Evolutionary conservation across 169 alveolate genomes (phyloP).

Genomic region (Plasmodium sp.): DNA sequence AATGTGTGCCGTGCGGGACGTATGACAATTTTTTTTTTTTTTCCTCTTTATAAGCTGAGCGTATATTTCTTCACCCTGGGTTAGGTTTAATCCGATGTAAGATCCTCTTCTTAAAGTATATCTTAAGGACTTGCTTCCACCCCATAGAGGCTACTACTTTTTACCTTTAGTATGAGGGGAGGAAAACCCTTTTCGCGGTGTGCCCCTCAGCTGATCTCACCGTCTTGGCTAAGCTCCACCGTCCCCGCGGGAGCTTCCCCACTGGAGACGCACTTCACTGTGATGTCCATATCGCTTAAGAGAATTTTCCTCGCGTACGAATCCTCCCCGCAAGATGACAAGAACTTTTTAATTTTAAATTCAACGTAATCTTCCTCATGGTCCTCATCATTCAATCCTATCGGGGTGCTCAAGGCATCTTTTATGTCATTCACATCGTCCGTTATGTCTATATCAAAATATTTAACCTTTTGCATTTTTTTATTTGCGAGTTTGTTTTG

Average conservation of each 20-base stretch:
- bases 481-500: slow-evolving; percentile 13
- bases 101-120: not conserved
- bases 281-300: slow-evolving; percentile 28
- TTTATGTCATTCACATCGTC: slow-evolving; percentile 44
- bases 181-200: not conserved
- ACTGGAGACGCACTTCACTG: not conserved
- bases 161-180: not conserved
- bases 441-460: slow-evolving; percentile 70
- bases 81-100: not conserved
- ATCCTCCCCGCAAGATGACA: not conserved
- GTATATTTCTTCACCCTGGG: not conserved
- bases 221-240: not conserved
- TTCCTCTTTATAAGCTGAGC: not conserved
- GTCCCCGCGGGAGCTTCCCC: not conserved
- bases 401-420: slow-evolving; percentile 20
- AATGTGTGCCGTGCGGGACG: not conserved
- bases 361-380: slow-evolving; percentile 14
- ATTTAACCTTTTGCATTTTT: slow-evolving; percentile 19
- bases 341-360: slow-evolving; percentile 18
- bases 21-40: not conserved
- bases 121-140: not conserved
- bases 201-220: not conserved
- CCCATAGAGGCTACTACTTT: not conserved
- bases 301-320: slow-evolving; percentile 13
- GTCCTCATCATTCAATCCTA: slow-evolving; percentile 4